Conservation (phyloP, 768 basidiomycete species). For the Mycena galopus region DNA sequence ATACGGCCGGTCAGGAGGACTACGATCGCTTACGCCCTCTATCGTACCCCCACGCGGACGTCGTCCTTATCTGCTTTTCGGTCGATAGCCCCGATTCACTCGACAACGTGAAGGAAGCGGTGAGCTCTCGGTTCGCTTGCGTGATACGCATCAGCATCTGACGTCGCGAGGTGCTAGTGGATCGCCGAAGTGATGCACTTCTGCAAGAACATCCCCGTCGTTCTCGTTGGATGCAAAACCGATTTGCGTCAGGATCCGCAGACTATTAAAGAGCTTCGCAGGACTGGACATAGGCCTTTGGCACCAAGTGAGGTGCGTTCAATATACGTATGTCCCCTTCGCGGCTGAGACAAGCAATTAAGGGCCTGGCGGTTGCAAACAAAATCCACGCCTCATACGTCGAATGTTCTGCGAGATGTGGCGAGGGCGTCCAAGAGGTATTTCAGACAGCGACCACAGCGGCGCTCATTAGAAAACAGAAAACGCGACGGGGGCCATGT, state of each 20-base stretch:
- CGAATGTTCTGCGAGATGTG: not conserved
- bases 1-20: conserved; percentile 99
- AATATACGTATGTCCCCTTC: not conserved
- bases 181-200: conserved; percentile 99
- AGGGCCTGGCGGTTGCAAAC: not conserved
- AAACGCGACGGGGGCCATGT: no score
- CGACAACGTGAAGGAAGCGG: conserved; percentile 99
- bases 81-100: conserved; percentile 98
- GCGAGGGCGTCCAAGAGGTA: not conserved
- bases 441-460: not conserved
- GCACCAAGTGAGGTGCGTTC: conserved; percentile 86
- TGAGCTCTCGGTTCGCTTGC: conserved; percentile 48
- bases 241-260: conserved; percentile 94
- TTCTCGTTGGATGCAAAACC: conserved; percentile 99
- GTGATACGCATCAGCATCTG: conserved; percentile 56
- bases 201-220: conserved; percentile 92
- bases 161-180: conserved; percentile 59
- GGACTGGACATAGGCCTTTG: conserved; percentile 95
- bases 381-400: not conserved
- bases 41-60: conserved; percentile 98
- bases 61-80: conserved; percentile 99
- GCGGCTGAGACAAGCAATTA: not conserved
- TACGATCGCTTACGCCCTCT: conserved; percentile 98
- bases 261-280: conserved; percentile 93
- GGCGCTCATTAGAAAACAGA: no score